phyloP scores from a whole-genome alignment of 257 asterid species.

The Parsonsia alboflavescens region DNA sequence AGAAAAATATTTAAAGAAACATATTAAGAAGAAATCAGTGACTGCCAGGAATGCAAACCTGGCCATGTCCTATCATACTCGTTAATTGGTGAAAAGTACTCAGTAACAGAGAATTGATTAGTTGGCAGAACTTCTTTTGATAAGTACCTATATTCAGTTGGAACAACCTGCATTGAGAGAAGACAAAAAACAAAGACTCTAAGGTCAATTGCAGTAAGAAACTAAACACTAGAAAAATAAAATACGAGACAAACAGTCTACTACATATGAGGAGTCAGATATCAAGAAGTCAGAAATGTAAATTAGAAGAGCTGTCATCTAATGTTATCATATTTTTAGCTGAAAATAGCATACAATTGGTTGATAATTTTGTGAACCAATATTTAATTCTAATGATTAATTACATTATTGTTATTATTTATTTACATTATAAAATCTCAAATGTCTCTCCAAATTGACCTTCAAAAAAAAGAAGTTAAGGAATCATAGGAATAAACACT shows the following conservation, averaged over 20 bases:
- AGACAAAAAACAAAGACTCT: constrained; percentile 15
- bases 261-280: background rate
- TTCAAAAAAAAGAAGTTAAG: background rate
- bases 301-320: background rate
- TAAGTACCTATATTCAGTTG: constrained; percentile 81
- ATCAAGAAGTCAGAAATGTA: background rate
- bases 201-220: background rate
- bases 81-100: constrained; percentile 79
- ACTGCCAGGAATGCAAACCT: constrained; percentile 38
- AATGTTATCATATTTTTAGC: background rate
- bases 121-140: constrained; percentile 86
- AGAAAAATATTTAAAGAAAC: background rate
- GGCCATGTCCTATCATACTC: constrained; percentile 86
- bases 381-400: background rate
- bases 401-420: background rate
- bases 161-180: constrained; percentile 66
- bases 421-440: background rate
- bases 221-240: background rate
- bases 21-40: background rate
- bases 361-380: background rate
- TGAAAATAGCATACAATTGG: background rate
- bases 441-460: too few species aligned
- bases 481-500: background rate
- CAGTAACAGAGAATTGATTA: constrained; percentile 92
- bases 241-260: background rate